These are phyloP conservation scores for Populus hybrid DNA, from an alignment of 441 rosid species.

Conservation along the genomic window DNA sequence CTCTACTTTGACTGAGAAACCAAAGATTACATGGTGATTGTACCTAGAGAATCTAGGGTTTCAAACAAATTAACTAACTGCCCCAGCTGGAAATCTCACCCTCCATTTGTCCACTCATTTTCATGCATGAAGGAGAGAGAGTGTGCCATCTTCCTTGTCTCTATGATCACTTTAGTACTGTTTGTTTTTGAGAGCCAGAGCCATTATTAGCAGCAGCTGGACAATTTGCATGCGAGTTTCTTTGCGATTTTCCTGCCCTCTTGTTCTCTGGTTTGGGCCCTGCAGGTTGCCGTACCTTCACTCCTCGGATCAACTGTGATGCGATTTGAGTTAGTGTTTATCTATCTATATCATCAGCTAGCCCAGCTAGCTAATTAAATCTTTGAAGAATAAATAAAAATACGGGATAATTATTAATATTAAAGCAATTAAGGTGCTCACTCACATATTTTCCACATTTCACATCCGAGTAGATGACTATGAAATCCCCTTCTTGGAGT, in stretches of 20 bases:
- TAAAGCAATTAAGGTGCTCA: background rate
- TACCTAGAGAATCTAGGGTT: conserved; percentile 16
- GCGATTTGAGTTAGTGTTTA: background rate
- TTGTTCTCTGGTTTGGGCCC: conserved; percentile 58
- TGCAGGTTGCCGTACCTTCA: conserved; percentile 80
- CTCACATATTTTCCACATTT: conserved; percentile 93
- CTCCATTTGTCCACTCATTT: conserved; percentile 21
- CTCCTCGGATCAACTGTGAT: conserved; percentile 83
- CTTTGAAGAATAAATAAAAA: too few species aligned
- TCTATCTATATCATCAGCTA: background rate
- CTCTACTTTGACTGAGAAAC: conserved; percentile 16
- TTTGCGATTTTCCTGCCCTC: conserved; percentile 64
- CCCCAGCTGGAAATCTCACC: conserved; percentile 13
- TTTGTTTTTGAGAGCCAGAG: conserved; percentile 21
- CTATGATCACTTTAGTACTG: conserved; percentile 26
- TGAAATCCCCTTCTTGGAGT: conserved; percentile 98
- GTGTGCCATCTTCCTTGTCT: background rate
- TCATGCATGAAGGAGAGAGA: conserved; percentile 35
- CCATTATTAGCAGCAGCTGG: conserved; percentile 22
- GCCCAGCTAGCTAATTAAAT: background rate
- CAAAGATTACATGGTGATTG: conserved; percentile 6
- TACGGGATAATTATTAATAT: background rate
- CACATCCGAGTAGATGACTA: conserved; percentile 85
- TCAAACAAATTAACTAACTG: background rate
- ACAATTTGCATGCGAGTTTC: conserved; percentile 35